Evolutionary conservation across 2,329 filamentous ascomycete genomes (phyloP).

Genomic region (Colletotrichum gloeosporioides): DNA sequence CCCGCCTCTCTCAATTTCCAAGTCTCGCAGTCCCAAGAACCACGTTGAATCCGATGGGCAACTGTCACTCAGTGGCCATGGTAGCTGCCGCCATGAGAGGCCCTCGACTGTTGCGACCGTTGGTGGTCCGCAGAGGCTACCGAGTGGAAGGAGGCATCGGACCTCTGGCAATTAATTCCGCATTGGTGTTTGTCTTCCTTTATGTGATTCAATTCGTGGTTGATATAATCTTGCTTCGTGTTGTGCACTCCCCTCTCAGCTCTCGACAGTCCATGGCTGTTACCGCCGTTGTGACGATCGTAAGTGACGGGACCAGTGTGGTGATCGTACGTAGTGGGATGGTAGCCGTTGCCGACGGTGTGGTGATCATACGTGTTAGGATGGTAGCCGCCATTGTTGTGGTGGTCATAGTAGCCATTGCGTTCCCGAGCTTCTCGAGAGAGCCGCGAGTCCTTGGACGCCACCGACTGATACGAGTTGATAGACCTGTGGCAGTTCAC

Average conservation of each 20-base stretch:
- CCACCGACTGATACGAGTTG: neutral
- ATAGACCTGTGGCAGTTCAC: neutral
- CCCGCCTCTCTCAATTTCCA: neutral
- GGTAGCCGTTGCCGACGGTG: neutral
- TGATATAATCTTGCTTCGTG: too few species aligned
- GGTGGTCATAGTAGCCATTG: neutral
- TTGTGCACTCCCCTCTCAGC: too few species aligned
- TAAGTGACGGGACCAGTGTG: too few species aligned
- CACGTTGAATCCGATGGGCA: neutral
- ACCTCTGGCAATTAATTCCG: rapidly evolving
- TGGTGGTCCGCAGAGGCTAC: too few species aligned
- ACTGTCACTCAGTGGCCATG: neutral
- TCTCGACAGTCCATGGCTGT: too few species aligned
- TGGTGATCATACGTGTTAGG: neutral
- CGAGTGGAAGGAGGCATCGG: too few species aligned
- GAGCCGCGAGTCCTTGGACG: neutral
- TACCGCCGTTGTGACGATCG: neutral
- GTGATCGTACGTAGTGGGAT: neutral
- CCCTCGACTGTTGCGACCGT: rapidly evolving
- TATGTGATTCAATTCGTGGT: too few species aligned
- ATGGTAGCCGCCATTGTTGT: neutral
- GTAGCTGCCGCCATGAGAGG: neutral
- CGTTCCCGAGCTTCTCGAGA: neutral
- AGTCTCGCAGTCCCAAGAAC: rapidly evolving
- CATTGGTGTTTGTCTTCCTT: too few species aligned